phyloP scores from a whole-genome alignment of 2,329 filamentous ascomycete species.

The Curvularia hawaiiensis region DNA sequence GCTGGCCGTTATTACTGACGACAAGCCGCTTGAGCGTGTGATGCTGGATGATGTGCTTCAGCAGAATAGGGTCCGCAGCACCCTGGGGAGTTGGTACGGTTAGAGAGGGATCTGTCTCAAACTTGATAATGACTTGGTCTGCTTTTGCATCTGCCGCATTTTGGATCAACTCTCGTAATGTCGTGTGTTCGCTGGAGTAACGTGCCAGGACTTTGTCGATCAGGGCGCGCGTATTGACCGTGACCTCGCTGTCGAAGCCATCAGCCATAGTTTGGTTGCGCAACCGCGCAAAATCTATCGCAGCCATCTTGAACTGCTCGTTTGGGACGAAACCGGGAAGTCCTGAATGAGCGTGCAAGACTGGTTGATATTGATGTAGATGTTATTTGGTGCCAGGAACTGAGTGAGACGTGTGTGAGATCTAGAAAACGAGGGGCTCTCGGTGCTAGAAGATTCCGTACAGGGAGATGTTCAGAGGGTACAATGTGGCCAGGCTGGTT shows the following conservation, averaged over 20 bases:
- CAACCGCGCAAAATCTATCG: slow-evolving; percentile 66
- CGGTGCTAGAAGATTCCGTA: neutral
- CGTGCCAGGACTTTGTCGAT: slow-evolving; percentile 97
- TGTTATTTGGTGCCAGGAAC: neutral
- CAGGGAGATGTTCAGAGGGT: neutral
- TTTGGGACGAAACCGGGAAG: neutral
- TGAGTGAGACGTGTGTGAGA: neutral
- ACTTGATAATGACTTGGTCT: slow-evolving; percentile 85
- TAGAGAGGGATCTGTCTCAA: slow-evolving; percentile 86
- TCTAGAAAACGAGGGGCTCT: neutral
- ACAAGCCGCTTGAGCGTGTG: slow-evolving; percentile 87
- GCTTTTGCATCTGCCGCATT: slow-evolving; percentile 98
- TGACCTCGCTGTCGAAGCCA: slow-evolving; percentile 94
- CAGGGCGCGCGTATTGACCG: slow-evolving; percentile 92
- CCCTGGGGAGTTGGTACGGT: slow-evolving; percentile 71
- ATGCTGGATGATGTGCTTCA: slow-evolving; percentile 83
- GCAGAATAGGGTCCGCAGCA: slow-evolving; percentile 69
- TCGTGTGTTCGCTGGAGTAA: slow-evolving; percentile 93
- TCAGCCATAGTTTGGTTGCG: slow-evolving; percentile 88
- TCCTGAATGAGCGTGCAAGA: neutral
- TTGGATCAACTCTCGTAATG: slow-evolving; percentile 90
- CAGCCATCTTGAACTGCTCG: slow-evolving; percentile 32
- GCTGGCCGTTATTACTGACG: slow-evolving; percentile 88
- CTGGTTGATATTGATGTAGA: slow-evolving; percentile 5
- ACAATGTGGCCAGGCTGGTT: slow-evolving; percentile 1